Conservation (phyloP, 2,329 filamentous ascomycete genomes). For the Diaporthe velutina region DNA sequence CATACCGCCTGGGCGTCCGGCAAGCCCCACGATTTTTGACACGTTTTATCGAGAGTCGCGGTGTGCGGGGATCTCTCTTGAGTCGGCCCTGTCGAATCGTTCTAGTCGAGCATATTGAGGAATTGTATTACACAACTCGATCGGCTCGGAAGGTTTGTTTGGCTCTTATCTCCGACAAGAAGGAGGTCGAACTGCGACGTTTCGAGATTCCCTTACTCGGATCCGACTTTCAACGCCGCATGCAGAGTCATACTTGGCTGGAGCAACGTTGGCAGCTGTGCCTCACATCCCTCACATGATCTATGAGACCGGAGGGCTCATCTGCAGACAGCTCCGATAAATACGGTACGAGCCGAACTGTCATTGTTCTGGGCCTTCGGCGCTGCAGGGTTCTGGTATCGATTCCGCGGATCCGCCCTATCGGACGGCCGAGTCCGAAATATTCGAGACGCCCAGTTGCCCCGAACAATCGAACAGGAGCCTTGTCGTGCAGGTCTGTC, state of each 20-base stretch:
- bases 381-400: slow-evolving; percentile 6
- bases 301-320: not conserved
- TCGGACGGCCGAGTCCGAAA: not conserved
- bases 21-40: not conserved
- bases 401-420: not conserved
- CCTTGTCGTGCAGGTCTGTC: not conserved
- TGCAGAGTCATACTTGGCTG: not conserved
- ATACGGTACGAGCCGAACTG: slow-evolving; percentile 21
- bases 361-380: slow-evolving; percentile 10
- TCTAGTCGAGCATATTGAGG: not conserved
- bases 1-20: not conserved
- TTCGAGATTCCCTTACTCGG: slow-evolving; percentile 5
- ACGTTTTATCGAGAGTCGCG: not conserved
- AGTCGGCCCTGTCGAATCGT: not conserved
- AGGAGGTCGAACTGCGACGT: slow-evolving; percentile 4
- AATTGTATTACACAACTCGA: not conserved
- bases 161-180: slow-evolving; percentile 20
- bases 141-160: slow-evolving; percentile 10
- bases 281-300: not conserved
- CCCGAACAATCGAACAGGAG: not conserved
- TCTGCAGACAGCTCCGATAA: slow-evolving; percentile 10
- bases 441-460: slow-evolving; percentile 8
- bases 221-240: slow-evolving; percentile 12
- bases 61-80: not conserved
- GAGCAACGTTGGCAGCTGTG: not conserved